Evolutionary conservation across 108 stramenopile species (phyloP).

Genomic region (Ochromonas danica): DNA sequence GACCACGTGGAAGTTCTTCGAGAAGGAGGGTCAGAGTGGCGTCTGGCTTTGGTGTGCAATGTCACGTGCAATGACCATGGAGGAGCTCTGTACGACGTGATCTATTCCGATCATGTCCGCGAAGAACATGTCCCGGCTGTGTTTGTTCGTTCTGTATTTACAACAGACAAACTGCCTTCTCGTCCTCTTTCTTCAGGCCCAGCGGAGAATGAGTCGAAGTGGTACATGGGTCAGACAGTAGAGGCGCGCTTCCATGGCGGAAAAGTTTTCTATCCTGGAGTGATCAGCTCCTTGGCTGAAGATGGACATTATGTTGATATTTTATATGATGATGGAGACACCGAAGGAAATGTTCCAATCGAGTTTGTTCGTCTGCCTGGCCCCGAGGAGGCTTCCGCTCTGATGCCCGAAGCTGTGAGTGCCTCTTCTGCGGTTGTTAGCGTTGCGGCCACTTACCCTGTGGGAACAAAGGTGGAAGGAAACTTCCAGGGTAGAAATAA

Average conservation of each 20-base stretch:
- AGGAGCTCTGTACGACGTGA: neutral
- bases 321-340: conserved; percentile 4
- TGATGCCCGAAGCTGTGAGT: too few species aligned
- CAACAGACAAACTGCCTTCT: neutral
- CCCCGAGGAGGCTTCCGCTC: too few species aligned
- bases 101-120: neutral
- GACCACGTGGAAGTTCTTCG: neutral
- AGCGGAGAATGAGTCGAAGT: neutral
- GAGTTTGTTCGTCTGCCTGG: conserved; percentile 25
- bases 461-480: neutral
- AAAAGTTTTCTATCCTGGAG: neutral
- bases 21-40: neutral
- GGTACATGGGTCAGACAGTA: neutral
- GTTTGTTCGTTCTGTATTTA: neutral
- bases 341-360: neutral
- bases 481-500: neutral
- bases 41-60: neutral
- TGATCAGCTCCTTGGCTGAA: neutral
- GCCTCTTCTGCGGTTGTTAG: too few species aligned
- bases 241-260: neutral
- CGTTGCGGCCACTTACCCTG: too few species aligned
- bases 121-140: neutral
- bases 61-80: too few species aligned
- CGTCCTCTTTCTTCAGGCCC: too few species aligned
- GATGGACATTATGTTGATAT: neutral